These are phyloP conservation scores for Rhodotorula kratochvilovae DNA, from an alignment of 768 basidiomycete species.

Conservation along the genomic window DNA sequence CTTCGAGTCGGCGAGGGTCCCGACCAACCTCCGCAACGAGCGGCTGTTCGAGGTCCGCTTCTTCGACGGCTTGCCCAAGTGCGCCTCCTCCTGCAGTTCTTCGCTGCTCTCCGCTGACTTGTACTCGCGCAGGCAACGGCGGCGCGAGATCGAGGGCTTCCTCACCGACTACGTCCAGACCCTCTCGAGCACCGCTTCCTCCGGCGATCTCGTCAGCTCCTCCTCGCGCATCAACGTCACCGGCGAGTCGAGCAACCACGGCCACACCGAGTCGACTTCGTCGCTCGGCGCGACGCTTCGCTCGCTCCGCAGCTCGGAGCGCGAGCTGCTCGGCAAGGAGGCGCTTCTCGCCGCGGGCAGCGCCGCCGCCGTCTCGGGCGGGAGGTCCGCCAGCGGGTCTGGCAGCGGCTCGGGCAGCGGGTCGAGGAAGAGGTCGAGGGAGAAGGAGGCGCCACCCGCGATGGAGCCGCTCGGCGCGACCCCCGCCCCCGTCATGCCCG, in stretches of 20 bases:
- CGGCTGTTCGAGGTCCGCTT: slow-evolving; percentile 33
- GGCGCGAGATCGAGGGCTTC: slow-evolving; percentile 31
- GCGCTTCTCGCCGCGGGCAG: background rate
- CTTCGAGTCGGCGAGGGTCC: slow-evolving; percentile 11
- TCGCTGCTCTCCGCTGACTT: background rate
- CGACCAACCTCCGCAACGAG: slow-evolving; percentile 15
- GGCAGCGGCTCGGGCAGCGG: slow-evolving; percentile 15
- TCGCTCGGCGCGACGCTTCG: slow-evolving; percentile 19
- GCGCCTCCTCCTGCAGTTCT: background rate
- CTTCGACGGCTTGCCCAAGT: slow-evolving; percentile 27
- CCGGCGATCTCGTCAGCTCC: background rate
- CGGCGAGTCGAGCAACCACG: background rate
- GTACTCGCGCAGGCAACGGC: slow-evolving; percentile 1
- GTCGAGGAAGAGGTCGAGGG: too few species aligned
- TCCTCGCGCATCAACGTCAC: background rate
- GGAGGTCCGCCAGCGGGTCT: background rate
- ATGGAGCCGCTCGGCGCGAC: slow-evolving; percentile 1
- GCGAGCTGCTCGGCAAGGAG: slow-evolving; percentile 3
- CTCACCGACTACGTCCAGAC: slow-evolving; percentile 29
- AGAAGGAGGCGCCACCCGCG: background rate
- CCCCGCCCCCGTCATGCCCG: background rate
- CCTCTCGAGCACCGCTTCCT: background rate
- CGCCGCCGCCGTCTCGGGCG: background rate
- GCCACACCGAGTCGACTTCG: slow-evolving; percentile 12
- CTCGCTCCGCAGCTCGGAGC: slow-evolving; percentile 27